phyloP scores from a whole-genome alignment of 352 stramenopile genomes.

The Saprolegnia diclina region DNA sequence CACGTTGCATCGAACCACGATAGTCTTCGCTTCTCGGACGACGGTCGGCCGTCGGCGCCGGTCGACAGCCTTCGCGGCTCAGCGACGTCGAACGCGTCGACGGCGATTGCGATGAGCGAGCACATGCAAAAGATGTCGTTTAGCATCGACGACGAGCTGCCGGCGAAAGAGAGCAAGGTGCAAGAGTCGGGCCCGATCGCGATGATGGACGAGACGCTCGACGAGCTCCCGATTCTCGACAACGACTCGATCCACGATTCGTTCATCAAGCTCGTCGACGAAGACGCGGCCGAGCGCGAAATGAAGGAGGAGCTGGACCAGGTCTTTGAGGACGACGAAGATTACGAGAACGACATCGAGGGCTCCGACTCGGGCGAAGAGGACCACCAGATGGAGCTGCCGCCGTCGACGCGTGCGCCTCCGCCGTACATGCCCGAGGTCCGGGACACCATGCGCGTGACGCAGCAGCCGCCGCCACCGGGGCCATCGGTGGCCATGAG shows the following conservation, averaged over 20 bases:
- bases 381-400: not conserved
- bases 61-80: constrained; percentile 8
- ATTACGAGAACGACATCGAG: constrained; percentile 19
- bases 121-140: constrained; percentile 11
- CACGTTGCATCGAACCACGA: not conserved
- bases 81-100: constrained; percentile 20
- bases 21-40: not conserved
- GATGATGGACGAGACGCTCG: constrained; percentile 23
- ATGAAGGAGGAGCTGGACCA: constrained; percentile 20
- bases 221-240: constrained; percentile 3
- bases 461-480: constrained; percentile 46
- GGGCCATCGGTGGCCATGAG: constrained; percentile 40
- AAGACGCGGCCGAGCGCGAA: constrained; percentile 16
- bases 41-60: not conserved
- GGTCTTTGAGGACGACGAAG: constrained; percentile 28
- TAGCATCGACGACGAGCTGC: not conserved
- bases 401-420: not conserved
- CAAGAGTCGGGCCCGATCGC: constrained; percentile 2
- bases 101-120: constrained; percentile 18
- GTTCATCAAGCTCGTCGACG: constrained; percentile 20
- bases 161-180: not conserved
- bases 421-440: constrained; percentile 22
- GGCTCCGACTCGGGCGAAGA: not conserved
- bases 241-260: constrained; percentile 13
- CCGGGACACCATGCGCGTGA: constrained; percentile 64